Conservation (phyloP, 495 filamentous ascomycete genomes). For the Amniculicola lignicola region DNA sequence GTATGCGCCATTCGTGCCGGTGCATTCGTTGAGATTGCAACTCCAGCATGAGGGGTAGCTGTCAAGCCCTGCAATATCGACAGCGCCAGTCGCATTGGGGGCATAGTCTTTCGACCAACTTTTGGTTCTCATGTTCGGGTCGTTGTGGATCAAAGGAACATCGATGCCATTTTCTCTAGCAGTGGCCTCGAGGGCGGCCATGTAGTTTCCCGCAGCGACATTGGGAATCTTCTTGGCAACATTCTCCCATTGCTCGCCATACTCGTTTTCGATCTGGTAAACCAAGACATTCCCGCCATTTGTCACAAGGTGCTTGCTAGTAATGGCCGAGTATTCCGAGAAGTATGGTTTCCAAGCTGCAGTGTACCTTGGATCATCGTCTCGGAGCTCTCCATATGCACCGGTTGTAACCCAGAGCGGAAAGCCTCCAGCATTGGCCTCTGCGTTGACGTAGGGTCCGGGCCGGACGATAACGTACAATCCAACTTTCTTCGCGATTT, state of each 20-base stretch:
- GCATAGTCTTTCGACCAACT: conserved; percentile 50
- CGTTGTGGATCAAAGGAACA: conserved; percentile 54
- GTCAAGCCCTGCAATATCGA: conserved; percentile 57
- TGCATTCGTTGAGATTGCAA: conserved; percentile 53
- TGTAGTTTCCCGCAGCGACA: conserved; percentile 50
- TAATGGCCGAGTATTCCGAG: conserved; percentile 48
- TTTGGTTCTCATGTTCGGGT: conserved; percentile 46
- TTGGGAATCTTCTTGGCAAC: conserved; percentile 47
- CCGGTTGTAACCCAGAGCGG: conserved; percentile 61
- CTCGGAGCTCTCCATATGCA: conserved; percentile 56
- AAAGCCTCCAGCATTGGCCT: conserved; percentile 48
- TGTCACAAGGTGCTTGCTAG: conserved; percentile 53
- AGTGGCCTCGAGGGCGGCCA: conserved; percentile 53
- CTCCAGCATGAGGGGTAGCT: conserved; percentile 63
- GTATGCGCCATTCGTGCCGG: conserved; percentile 54
- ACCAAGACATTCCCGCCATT: conserved; percentile 55
- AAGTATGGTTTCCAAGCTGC: conserved; percentile 55
- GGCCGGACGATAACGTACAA: conserved; percentile 58
- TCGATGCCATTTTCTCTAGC: conserved; percentile 54
- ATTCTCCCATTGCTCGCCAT: conserved; percentile 54
- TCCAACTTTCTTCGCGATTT: conserved; percentile 55
- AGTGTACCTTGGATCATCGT: conserved; percentile 57
- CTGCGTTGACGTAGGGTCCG: conserved; percentile 59
- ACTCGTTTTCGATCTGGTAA: conserved; percentile 63
- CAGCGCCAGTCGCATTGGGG: conserved; percentile 50